These are phyloP conservation scores for Lactifluus subvellereus DNA, from an alignment of 768 basidiomycete species.

Conservation along the genomic window DNA sequence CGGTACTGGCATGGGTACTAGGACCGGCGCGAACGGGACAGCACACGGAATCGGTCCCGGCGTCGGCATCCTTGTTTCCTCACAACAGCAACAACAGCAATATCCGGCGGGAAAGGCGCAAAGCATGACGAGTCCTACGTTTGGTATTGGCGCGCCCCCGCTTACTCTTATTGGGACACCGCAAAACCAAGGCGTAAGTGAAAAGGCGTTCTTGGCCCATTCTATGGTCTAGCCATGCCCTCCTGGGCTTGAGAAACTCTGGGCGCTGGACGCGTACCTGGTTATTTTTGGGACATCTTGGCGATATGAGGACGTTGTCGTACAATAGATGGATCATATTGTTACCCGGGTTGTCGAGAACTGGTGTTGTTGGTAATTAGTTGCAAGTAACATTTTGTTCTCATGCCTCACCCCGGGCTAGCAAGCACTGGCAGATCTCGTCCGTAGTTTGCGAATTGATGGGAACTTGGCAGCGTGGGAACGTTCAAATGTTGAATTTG, in stretches of 20 bases:
- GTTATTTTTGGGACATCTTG: neutral
- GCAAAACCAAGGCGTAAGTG: neutral
- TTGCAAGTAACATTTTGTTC: no score
- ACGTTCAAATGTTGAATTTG: no score
- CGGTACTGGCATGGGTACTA: neutral
- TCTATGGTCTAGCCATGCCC: neutral
- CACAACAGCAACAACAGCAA: neutral
- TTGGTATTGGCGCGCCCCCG: neutral
- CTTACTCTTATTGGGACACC: neutral
- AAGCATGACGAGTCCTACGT: neutral
- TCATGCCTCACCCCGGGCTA: neutral
- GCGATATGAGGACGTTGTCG: neutral
- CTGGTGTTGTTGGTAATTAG: neutral
- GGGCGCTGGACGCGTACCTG: neutral
- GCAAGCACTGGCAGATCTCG: no score
- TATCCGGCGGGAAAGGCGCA: neutral
- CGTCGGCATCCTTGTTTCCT: neutral
- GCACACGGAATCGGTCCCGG: neutral
- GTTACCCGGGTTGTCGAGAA: neutral
- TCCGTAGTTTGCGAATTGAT: no score
- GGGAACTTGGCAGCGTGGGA: neutral
- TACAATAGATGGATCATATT: neutral
- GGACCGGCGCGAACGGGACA: neutral
- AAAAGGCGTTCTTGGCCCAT: neutral
- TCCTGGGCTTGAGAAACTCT: neutral